Base-by-base conservation (phyloP, 2,329 filamentous ascomycete species). In the Tolypocladium ovalisporum region DNA sequence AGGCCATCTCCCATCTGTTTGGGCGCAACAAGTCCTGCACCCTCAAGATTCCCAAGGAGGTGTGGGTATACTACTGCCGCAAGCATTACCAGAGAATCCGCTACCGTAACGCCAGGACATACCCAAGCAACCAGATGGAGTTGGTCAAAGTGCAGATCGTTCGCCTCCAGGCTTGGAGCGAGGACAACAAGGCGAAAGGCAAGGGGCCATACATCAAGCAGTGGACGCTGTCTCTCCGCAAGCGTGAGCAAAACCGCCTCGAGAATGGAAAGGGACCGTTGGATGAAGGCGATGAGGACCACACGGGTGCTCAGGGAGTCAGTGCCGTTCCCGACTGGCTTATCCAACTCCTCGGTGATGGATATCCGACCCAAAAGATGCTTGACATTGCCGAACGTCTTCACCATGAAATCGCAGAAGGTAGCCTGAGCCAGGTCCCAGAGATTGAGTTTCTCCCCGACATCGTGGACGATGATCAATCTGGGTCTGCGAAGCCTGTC, bases 1-100 rank as follows among this genome's bases (percentile, higher is more conserved):
- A 93, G 71, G 84, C 87, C 6, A 87, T 93, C 59, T 90, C 87
- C 0, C 88, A 94, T 66, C 81, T 92, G 57, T 93, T 93, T 63
- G 89, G 89, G 27, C 83, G 90, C 40, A 94, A 94, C 76, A 94
- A 94, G 72, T 77, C 81, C 9, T 87, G 84, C 65, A 94, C 89
- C 0, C 80, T 86, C 37, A 76, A 79, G 51, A 89, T 94, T 54
- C 87, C 87, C 0, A 73, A 80, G 7, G 71, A 81, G 27, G 80
- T 89, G 2, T 93, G 88, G 88, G 83, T 90, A 0, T 83, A 87
- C 65, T 87, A 83, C 67, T 94, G 90, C 69, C 83, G 89, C 39
- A 92, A 92, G 67, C 87, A 92, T 66, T 94, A 94, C 68, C 90
- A 94, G 71, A 83, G 89, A 8, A 80, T 79, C 49, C 79, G 86